phyloP scores from a whole-genome alignment of 352 stramenopile genomes.

The Phytophthora megakarya region DNA sequence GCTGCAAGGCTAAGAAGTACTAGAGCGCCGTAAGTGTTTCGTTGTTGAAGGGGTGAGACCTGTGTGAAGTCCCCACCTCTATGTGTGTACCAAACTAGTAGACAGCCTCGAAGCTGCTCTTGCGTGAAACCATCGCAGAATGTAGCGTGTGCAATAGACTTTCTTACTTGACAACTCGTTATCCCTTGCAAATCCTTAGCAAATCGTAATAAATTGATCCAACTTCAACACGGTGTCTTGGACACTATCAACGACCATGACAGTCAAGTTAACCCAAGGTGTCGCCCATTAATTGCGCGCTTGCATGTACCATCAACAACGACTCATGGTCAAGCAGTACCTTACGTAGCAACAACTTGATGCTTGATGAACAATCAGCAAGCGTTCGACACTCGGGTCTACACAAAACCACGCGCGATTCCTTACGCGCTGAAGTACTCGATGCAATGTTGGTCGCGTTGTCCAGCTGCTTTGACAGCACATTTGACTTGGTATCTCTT shows the following conservation, averaged over 20 bases:
- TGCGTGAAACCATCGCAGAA: conserved; percentile 21
- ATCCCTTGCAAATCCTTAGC: conserved; percentile 21
- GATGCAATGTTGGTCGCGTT: not conserved
- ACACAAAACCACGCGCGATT: conserved; percentile 18
- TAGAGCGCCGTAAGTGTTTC: too few species aligned
- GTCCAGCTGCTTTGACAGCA: conserved; percentile 32
- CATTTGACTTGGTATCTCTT: not conserved
- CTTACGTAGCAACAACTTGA: too few species aligned
- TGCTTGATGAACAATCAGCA: not conserved
- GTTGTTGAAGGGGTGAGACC: conserved; percentile 10
- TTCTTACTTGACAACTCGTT: conserved; percentile 22
- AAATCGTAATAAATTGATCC: conserved; percentile 5
- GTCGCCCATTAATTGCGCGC: too few species aligned
- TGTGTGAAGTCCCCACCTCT: not conserved
- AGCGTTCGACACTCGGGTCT: conserved; percentile 14
- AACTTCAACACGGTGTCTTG: not conserved
- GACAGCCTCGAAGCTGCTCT: conserved; percentile 13
- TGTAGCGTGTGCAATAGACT: conserved; percentile 28
- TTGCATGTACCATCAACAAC: too few species aligned
- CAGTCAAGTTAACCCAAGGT: too few species aligned
- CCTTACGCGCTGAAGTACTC: conserved; percentile 12
- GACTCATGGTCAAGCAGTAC: too few species aligned
- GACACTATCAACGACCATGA: not conserved
- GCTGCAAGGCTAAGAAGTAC: conserved; percentile 34
- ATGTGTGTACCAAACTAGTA: conserved; percentile 17